Evolutionary conservation across 768 basidiomycete species (phyloP).

Genomic region (Cubamyces lactineus): DNA sequence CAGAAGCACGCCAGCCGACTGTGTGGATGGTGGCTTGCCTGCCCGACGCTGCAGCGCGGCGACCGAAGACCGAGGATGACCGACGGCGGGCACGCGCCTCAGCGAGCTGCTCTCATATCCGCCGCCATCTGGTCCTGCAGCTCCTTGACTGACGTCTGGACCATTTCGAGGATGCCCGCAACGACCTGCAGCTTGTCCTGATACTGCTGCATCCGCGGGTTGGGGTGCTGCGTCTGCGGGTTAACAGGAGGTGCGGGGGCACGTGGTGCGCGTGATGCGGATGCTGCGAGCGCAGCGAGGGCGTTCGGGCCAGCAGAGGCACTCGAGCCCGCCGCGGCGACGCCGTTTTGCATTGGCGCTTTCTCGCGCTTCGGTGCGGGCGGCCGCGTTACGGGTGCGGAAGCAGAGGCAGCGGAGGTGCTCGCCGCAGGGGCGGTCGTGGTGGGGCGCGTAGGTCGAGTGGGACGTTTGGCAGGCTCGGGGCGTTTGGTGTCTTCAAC

Average conservation of each 20-base stretch:
- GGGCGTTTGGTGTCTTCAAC: constrained; percentile 22
- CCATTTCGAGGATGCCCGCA: constrained; percentile 24
- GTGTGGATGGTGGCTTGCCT: neutral
- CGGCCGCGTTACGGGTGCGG: constrained; percentile 10
- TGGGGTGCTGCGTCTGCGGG: neutral
- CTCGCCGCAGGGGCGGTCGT: constrained; percentile 17
- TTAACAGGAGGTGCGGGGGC: constrained; percentile 10
- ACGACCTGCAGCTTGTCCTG: constrained; percentile 24
- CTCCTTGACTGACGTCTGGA: constrained; percentile 23
- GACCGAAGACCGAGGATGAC: neutral
- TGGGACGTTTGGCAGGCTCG: constrained; percentile 22
- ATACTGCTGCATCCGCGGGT: constrained; percentile 16
- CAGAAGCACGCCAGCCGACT: neutral
- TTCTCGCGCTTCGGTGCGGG: constrained; percentile 16
- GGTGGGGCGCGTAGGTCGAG: constrained; percentile 20
- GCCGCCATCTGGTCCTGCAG: constrained; percentile 23
- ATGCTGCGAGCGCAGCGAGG: constrained; percentile 22
- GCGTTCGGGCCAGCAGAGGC: constrained; percentile 11
- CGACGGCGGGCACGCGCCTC: neutral
- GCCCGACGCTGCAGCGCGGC: neutral
- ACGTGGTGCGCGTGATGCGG: constrained; percentile 23
- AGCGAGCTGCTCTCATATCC: constrained; percentile 12
- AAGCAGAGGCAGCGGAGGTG: constrained; percentile 16
- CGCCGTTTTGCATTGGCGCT: constrained; percentile 20
- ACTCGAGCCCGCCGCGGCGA: constrained; percentile 12